These are phyloP conservation scores for Cordyceps sp. DNA, from an alignment of 2,329 filamentous ascomycete genomes.

Conservation along the genomic window DNA sequence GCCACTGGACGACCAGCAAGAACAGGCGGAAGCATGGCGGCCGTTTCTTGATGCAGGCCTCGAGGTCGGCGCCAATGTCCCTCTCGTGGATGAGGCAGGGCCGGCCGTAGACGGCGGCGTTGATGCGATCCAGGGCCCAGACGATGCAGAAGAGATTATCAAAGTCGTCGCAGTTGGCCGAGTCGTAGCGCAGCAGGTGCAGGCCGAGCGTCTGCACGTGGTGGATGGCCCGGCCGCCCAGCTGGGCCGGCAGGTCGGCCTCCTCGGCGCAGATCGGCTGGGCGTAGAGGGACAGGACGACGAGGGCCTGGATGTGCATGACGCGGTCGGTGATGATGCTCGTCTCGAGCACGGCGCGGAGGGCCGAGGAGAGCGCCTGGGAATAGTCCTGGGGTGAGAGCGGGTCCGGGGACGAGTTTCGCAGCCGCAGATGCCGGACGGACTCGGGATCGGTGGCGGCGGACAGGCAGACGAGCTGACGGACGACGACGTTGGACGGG, in stretches of 20 bases:
- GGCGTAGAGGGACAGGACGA: slow-evolving; percentile 40
- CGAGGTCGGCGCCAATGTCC: slow-evolving; percentile 37
- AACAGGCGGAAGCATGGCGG: slow-evolving; percentile 39
- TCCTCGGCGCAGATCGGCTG: slow-evolving; percentile 36
- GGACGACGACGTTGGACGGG: slow-evolving; percentile 25
- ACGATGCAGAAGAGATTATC: slow-evolving; percentile 39
- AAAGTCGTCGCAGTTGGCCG: slow-evolving; percentile 21
- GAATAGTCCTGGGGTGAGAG: slow-evolving; percentile 30
- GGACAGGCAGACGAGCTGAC: slow-evolving; percentile 38
- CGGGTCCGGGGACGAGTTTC: slow-evolving; percentile 18
- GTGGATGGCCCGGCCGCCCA: slow-evolving; percentile 36
- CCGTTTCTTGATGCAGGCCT: slow-evolving; percentile 31
- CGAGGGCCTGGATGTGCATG: slow-evolving; percentile 34
- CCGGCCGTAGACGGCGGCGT: slow-evolving; percentile 41
- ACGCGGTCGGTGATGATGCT: slow-evolving; percentile 37
- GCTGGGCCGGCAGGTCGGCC: slow-evolving; percentile 34
- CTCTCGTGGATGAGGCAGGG: slow-evolving; percentile 43
- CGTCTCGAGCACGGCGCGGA: slow-evolving; percentile 32
- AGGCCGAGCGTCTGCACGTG: slow-evolving; percentile 38
- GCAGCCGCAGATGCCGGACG: slow-evolving; percentile 25
- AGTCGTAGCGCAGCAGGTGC: slow-evolving; percentile 29
- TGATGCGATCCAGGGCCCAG: slow-evolving; percentile 44
- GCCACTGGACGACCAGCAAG: slow-evolving; percentile 32
- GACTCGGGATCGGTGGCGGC: slow-evolving; percentile 33
- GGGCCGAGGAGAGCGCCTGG: slow-evolving; percentile 27